Base-by-base conservation (phyloP, 2,329 filamentous ascomycete species). In the Aspergillus oerlinghausenensis region DNA sequence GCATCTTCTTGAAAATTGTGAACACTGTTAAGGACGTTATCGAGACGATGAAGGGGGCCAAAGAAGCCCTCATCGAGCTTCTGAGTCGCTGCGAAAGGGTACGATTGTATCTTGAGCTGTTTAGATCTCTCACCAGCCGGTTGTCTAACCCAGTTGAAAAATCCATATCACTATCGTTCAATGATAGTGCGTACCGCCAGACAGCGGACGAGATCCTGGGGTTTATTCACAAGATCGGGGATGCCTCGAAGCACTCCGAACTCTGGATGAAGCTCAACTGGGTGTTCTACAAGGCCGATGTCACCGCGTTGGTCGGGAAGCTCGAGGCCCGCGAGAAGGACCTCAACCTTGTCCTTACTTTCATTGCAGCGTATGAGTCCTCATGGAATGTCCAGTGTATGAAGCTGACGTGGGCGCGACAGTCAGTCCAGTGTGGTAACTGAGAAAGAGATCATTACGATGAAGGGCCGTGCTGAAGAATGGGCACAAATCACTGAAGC, bases 181-280 rank as follows among this genome's bases (percentile, higher is more conserved):
- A 53, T 17, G 51, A 48, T 19, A 32, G 35, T 29, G 38, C 51
- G 3, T 53, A 53, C 17, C 26, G 26, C 3, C 38, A 53, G 42
- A 53, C 51, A 8, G 51, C 11, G 1, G 23, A 35, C 17, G 51
- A 53, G 51, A 43, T 53, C 17, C 42, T 53, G 42, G 26, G 26
- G 6, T 29, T 53, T 40, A 26, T 53, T 14, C 51, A 35, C 42
- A 53, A 53, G 23, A 21, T 53, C 14, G 51, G 19, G 17, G 51
- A 48, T 32, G 25, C 43, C 9, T 32, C 51, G 7, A 53, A 49
- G 28, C 51, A 48, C 14, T 48, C 40, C 21, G 51, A 53, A 4
- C n/a, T 53, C 40, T 53, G 40, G 51, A 49, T 53, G 51, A 53
- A 48, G 19, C 11, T 53, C 51, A 53, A 23, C 23, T 53, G 51